phyloP scores from a whole-genome alignment of 371 early-diverging fungal genomes.

The Lichtheimia ornata region DNA sequence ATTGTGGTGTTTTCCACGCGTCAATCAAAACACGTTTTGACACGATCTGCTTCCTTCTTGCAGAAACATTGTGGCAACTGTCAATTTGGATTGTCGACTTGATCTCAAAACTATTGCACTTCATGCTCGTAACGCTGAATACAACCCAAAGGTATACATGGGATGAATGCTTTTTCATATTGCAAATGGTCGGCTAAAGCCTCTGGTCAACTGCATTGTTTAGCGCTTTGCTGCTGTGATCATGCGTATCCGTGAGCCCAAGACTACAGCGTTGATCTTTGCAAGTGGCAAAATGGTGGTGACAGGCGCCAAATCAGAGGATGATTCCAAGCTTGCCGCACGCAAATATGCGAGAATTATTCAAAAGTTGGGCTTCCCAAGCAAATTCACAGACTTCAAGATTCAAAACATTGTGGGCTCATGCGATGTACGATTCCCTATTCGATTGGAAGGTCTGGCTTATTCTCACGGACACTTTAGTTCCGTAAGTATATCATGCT shows the following conservation, averaged over 20 bases:
- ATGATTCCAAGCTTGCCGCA: conserved; percentile 96
- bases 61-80: conserved; percentile 99
- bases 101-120: conserved; percentile 99
- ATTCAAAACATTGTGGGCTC: conserved; percentile 99
- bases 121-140: conserved; percentile 99
- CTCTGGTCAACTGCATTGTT: background rate
- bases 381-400: conserved; percentile 99
- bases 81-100: conserved; percentile 98
- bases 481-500: conserved; percentile 66
- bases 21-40: no score
- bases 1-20: background rate
- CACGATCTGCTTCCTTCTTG: conserved; percentile 13
- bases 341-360: conserved; percentile 99
- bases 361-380: conserved; percentile 98
- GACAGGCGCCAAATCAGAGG: conserved; percentile 97
- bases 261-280: conserved; percentile 99
- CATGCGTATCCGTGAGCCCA: conserved; percentile 99
- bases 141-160: conserved; percentile 98
- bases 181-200: no score
- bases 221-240: conserved; percentile 99
- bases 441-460: conserved; percentile 99
- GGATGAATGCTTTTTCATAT: no score
- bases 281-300: conserved; percentile 99
- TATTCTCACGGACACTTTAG: conserved; percentile 98
- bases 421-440: conserved; percentile 99